Evolutionary conservation across 129 eudicot genomes (phyloP), one percentile per base, ranked within the genome.

Genomic region (Chrysanthemum makinoi): DNA sequence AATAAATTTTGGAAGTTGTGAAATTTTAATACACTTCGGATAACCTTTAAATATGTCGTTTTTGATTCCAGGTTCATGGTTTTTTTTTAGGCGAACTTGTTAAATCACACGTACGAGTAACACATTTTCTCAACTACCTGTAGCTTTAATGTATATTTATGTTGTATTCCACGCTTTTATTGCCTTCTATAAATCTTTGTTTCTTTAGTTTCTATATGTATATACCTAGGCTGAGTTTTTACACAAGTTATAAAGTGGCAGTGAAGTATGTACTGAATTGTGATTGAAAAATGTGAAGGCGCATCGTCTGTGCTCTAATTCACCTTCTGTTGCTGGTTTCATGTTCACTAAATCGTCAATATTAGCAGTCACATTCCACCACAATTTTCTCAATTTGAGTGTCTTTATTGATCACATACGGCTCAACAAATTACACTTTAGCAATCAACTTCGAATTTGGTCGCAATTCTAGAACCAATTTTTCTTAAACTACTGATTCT

Each of bases 61-160:
- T 72, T 39, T 53, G 7, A 20, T 54, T 66, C 47, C 66, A 75
- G 58, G 79, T 65, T 55, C 79, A 53, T 54, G 48, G 72, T 72
- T 74, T 65, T 39, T 65, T 39, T 20, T 35, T 10, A 74, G 72
- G 33, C 24, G 26, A 64, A 53, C 65, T 7, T 65, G 65, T 49
- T 13, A 16, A 30, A n/a, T 60, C 12, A 14, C 43, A 62, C 19
- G 20, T 62, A 62, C 20, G 5, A 62, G 47, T 62, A 30, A 30
- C 66, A 62, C 15, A 17, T 2, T 33, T 33, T 39, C 33, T 43
- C 52, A 18, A 65, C 46, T 65, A 17, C 72, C 10, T 68, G 47
- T 68, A 30, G 28, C 15, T 30, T 35, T 30, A 28, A 52, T 26
- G 2, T 6, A 5, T 33, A 16, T 55, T 69, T 4, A 9, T 39